Evolutionary conservation across 345 rosid species (phyloP), one percentile per base, ranked within the genome.

Genomic region (Lepidium aucheri): DNA sequence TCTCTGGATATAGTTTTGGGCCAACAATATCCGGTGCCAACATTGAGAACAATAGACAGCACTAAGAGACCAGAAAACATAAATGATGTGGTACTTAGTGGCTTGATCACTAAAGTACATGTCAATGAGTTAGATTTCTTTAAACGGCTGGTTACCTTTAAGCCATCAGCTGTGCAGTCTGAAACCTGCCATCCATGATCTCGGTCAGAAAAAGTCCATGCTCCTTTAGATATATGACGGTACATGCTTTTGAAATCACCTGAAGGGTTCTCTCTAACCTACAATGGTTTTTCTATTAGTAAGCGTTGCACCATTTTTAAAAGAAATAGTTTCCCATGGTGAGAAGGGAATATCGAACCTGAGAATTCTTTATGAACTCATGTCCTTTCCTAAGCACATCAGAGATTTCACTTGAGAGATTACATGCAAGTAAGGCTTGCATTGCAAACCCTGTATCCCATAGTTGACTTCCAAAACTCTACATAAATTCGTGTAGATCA

Each of bases 151-250:
- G 9, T 35, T 51, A 85, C 88, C 79, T 79, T 86, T 34, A 84
- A 45, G 11, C 83, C 88, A 71, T 86, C 87, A 15, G 84, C 87
- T 9, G 89, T 86, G 69, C 93, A 86, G 69, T 86, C 92, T 28
- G 92, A 84, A 53, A 84, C 89, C 74, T 82, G 89, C 89, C 89
- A 86, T 24, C 92, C 89, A 9, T 86, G 89, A 63, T 84, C 92
- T 60, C 72, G 84, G 56, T 77, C 83, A 4, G 89, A 84, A 63
- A 86, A 86, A 18, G 92, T 81, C 92, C 92, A 86, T 6, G 89
- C 71, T 34, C 92, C 92, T 73, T 84, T 84, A 0, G 85, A 82
- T 12, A 82, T 86, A 46, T 86, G 87, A n/a, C 92, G 82, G 44
- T 74, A 73, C 92, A 82, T 84, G 65, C 69, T 65, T 69, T 60